Evolutionary conservation across 2,329 filamentous ascomycete species (phyloP), one percentile per base, ranked within the genome.

Genomic region (Clarireedia sp.): DNA sequence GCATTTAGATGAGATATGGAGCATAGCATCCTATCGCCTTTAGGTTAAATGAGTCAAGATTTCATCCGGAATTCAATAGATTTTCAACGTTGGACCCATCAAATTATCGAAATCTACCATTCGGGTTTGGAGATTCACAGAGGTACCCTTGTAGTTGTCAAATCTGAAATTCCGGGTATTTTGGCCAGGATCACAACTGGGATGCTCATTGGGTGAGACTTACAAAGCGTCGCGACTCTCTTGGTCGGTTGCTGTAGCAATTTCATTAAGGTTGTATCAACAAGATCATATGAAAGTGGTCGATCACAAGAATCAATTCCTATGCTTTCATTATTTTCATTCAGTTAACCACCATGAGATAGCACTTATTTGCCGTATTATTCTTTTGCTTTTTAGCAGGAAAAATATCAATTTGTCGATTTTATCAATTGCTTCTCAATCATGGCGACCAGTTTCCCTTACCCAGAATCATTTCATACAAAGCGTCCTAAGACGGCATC

Each of bases 401-500:
- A 46, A 47, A 21, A 33, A 46, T 46, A 14, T 9, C 36, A 47
- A 38, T 10, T 33, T 21, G 10, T 12, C 50, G 36, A 52, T 52
- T 37, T n/a, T 33, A 54, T n/a, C 17, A 40, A 10, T 7, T 16
- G 14, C 36, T 36, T 49, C 17, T 41, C 54, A 58, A 66, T 51
- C 53, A 69, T 69, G 67, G 63, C 64, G 47, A 64, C 64, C 9
- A 59, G 60, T 37, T 57, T 63, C 59, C 60, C 63, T 41, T 47
- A 55, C 41, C 58, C 61, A 40, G 64, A 63, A 51, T 56, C 52
- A 37, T 57, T 60, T 40, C 60, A 66, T 45, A 64, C 66, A 48
- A 66, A 62, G 53, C 64, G 67, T 49, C 55, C 62, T 21, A 69
- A 69, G 62, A 67, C 68, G 47, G 51, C 51, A 29, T 65, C 67